A percentile compares a stretch with the other conserved stretches of the same genome.
Evolutionary conservation across 2,329 filamentous ascomycete species (phyloP).

Genomic region (Tolypocladium nubicola): DNA sequence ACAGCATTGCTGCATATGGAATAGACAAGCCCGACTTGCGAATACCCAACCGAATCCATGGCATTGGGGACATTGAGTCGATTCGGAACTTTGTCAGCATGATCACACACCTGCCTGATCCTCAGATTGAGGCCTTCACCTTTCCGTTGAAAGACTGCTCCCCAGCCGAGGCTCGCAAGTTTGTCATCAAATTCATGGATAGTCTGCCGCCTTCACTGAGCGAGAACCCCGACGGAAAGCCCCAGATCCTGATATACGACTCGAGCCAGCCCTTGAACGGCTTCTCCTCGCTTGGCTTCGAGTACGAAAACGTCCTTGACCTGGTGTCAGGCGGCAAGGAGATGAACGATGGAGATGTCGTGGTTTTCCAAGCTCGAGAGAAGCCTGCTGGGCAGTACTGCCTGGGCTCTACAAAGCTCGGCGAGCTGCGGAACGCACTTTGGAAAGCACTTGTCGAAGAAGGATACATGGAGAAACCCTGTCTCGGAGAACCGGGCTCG

Average conservation of each 20-base stretch:
- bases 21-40: slow-evolving; percentile 89
- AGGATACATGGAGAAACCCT: slow-evolving; percentile 38
- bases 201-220: slow-evolving; percentile 46
- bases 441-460: slow-evolving; percentile 59
- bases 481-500: slow-evolving; percentile 23
- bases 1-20: slow-evolving; percentile 66
- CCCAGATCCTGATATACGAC: slow-evolving; percentile 70
- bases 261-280: slow-evolving; percentile 63
- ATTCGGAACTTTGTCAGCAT: slow-evolving; percentile 60
- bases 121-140: slow-evolving; percentile 66
- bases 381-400: slow-evolving; percentile 44
- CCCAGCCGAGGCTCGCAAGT: slow-evolving; percentile 42
- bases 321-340: slow-evolving; percentile 28
- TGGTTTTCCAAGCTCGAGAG: slow-evolving; percentile 71
- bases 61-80: slow-evolving; percentile 46
- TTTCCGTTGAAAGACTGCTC: slow-evolving; percentile 47
- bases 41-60: slow-evolving; percentile 54
- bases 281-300: slow-evolving; percentile 60
- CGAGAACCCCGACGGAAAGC: slow-evolving; percentile 64
- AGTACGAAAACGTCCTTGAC: slow-evolving; percentile 48
- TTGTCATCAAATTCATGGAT: slow-evolving; percentile 63
- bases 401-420: slow-evolving; percentile 57
- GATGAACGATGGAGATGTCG: slow-evolving; percentile 54
- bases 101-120: slow-evolving; percentile 58
- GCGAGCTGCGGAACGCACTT: slow-evolving; percentile 60